Percentiles rank a stretch among this genome's conserved stretches.
Conservation (phyloP, 108 stramenopile species). For the Licmophora abbreviata region DNA sequence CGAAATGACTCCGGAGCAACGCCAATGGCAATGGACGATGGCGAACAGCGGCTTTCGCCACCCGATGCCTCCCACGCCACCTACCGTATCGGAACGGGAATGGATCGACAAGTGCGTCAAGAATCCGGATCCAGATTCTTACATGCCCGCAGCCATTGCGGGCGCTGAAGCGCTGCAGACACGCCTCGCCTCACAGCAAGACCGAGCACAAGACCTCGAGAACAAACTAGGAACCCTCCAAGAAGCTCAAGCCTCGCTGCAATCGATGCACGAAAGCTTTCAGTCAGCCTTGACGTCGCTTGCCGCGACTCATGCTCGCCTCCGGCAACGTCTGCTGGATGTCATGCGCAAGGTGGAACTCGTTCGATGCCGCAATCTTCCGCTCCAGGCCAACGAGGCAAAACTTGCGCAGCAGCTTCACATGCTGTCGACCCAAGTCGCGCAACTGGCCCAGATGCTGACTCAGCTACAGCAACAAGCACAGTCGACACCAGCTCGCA, state of each 20-base stretch:
- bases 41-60: slow-evolving; percentile 7
- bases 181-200: slow-evolving; percentile 52
- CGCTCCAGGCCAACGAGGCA: slow-evolving; percentile 54
- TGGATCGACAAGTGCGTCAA: slow-evolving; percentile 75
- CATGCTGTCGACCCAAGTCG: background rate
- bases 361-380: slow-evolving; percentile 59
- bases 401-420: slow-evolving; percentile 29
- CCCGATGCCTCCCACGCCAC: slow-evolving; percentile 42
- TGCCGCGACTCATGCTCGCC: slow-evolving; percentile 21
- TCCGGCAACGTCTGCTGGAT: slow-evolving; percentile 43
- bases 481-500: no score
- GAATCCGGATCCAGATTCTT: slow-evolving; percentile 66
- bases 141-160: slow-evolving; percentile 50
- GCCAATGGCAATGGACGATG: background rate
- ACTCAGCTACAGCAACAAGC: background rate
- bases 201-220: slow-evolving; percentile 29
- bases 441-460: background rate
- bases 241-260: slow-evolving; percentile 13
- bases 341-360: slow-evolving; percentile 72
- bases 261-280: slow-evolving; percentile 7
- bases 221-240: slow-evolving; percentile 23
- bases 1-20: slow-evolving; percentile 48
- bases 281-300: slow-evolving; percentile 19
- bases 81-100: slow-evolving; percentile 42
- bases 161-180: slow-evolving; percentile 58